These are phyloP conservation scores for Hapsidospora chrysogenum DNA, from an alignment of 495 filamentous ascomycete genomes.

Conservation along the genomic window DNA sequence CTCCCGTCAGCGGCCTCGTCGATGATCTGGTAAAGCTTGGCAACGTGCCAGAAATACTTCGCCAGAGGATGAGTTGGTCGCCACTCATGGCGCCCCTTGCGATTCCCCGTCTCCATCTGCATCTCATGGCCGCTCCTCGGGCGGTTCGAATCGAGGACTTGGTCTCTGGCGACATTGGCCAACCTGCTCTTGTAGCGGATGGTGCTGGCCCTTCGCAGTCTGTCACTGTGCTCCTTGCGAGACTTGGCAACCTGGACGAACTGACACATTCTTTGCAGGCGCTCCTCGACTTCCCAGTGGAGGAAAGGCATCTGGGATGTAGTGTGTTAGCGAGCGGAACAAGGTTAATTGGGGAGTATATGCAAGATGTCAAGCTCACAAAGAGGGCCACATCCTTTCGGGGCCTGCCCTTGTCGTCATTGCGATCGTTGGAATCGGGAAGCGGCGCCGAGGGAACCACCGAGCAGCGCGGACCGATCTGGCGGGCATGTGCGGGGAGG, in stretches of 20 bases:
- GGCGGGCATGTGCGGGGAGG: slow-evolving; percentile 16
- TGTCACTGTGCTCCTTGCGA: slow-evolving; percentile 1
- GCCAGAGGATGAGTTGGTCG: slow-evolving; percentile 5
- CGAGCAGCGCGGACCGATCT: slow-evolving; percentile 7
- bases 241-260: slow-evolving; percentile 4
- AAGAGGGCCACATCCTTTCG: slow-evolving; percentile 10
- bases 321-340: background rate
- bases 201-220: background rate
- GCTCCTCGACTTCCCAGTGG: slow-evolving; percentile 38
- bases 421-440: too few relatives aligned
- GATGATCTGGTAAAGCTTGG: slow-evolving; percentile 22
- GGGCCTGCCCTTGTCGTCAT: slow-evolving; percentile 1
- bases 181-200: background rate
- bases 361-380: slow-evolving; percentile 8
- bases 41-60: slow-evolving; percentile 19
- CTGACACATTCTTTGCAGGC: slow-evolving; percentile 5
- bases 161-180: background rate
- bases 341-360: background rate
- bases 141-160: too few relatives aligned
- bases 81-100: background rate
- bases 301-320: slow-evolving; percentile 28
- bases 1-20: slow-evolving; percentile 33
- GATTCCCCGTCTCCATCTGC: background rate
- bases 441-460: background rate
- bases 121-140: background rate